Evolutionary conservation across 2,329 filamentous ascomycete genomes (phyloP).

Genomic region (Colletotrichum godetiae): DNA sequence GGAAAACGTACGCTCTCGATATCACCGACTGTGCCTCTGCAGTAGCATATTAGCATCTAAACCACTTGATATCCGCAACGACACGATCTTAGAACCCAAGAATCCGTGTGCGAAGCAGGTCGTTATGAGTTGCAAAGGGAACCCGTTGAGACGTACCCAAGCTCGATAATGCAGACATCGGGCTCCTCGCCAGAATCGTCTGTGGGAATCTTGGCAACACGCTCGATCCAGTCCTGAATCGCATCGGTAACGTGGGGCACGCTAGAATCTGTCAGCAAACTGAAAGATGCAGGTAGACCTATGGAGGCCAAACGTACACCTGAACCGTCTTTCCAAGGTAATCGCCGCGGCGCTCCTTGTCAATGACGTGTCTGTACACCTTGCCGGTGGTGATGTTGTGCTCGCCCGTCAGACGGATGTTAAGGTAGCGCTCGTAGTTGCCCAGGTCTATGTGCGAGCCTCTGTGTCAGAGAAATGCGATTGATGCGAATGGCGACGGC

Average conservation of each 20-base stretch:
- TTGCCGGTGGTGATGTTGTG: slow-evolving; percentile 99
- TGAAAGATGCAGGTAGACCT: background rate
- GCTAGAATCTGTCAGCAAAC: slow-evolving; percentile 6
- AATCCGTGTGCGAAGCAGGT: background rate
- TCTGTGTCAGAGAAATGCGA: slow-evolving; percentile 31
- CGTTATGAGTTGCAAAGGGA: background rate
- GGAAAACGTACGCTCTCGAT: slow-evolving; percentile 71
- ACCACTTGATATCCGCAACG: background rate
- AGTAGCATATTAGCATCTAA: slow-evolving; percentile 1
- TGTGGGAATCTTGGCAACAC: slow-evolving; percentile 85
- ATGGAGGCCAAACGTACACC: slow-evolving; percentile 55
- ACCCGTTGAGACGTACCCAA: slow-evolving; percentile 57
- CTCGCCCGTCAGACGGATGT: slow-evolving; percentile 82
- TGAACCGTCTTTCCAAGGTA: slow-evolving; percentile 92
- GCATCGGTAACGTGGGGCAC: slow-evolving; percentile 93
- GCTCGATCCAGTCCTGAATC: slow-evolving; percentile 92
- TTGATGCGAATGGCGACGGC: background rate
- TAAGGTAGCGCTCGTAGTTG: slow-evolving; percentile 76
- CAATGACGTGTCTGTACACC: slow-evolving; percentile 90
- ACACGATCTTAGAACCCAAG: background rate
- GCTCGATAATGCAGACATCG: slow-evolving; percentile 83
- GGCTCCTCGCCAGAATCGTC: slow-evolving; percentile 86
- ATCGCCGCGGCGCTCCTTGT: slow-evolving; percentile 73
- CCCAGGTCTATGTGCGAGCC: slow-evolving; percentile 56
- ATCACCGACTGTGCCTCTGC: slow-evolving; percentile 65